These are phyloP conservation scores for Diatrype stigma DNA, from an alignment of 2,329 filamentous ascomycete species.

Conservation along the genomic window DNA sequence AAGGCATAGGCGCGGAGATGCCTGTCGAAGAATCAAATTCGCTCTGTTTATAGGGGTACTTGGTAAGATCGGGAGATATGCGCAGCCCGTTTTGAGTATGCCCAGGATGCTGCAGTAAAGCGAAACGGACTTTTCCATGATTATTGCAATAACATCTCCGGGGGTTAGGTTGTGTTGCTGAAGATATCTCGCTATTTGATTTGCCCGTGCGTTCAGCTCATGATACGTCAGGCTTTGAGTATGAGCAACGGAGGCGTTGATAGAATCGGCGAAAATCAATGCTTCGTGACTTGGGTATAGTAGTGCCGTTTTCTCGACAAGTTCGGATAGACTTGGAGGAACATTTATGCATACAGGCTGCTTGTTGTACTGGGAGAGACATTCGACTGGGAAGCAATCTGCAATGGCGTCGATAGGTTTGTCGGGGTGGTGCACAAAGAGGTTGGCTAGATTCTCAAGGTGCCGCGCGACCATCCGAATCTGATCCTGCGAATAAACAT, in stretches of 20 bases:
- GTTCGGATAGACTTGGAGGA: slow-evolving; percentile 41
- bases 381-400: slow-evolving; percentile 22
- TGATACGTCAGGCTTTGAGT: slow-evolving; percentile 55
- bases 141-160: slow-evolving; percentile 63
- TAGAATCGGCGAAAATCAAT: slow-evolving; percentile 56
- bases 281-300: slow-evolving; percentile 52
- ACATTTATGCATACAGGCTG: slow-evolving; percentile 28
- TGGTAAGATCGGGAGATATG: slow-evolving; percentile 75
- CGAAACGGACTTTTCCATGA: slow-evolving; percentile 71
- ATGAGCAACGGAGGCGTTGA: slow-evolving; percentile 32
- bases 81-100: slow-evolving; percentile 68
- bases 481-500: slow-evolving; percentile 50
- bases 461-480: slow-evolving; percentile 56
- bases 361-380: slow-evolving; percentile 48
- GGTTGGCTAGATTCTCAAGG: slow-evolving; percentile 46
- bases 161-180: slow-evolving; percentile 38
- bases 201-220: slow-evolving; percentile 60
- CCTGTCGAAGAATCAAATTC: slow-evolving; percentile 57
- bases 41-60: slow-evolving; percentile 62
- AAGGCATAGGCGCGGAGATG: slow-evolving; percentile 45
- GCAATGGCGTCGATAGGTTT: slow-evolving; percentile 19
- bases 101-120: slow-evolving; percentile 74
- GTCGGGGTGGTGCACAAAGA: slow-evolving; percentile 25
- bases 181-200: slow-evolving; percentile 58
- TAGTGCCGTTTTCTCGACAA: slow-evolving; percentile 51